Percentiles rank a stretch among this genome's conserved stretches.
Conservation (phyloP, 192 early-diverging fungal genomes). For the Helicostylum pulchrum region DNA sequence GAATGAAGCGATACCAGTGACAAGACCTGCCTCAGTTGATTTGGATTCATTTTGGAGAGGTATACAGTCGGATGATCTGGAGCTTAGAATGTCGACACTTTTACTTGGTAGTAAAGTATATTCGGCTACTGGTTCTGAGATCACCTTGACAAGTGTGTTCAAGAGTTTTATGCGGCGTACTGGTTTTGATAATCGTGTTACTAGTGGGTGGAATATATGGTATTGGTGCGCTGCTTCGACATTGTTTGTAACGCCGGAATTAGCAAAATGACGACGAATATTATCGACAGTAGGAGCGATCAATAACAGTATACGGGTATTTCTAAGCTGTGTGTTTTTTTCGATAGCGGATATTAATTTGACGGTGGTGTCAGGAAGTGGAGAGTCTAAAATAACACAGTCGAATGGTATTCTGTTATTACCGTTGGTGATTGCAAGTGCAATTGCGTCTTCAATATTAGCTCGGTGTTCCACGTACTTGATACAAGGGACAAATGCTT, state of each 20-base stretch:
- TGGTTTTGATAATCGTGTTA: conserved; percentile 22
- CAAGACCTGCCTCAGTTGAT: too few relatives aligned
- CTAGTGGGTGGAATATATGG: conserved; percentile 12
- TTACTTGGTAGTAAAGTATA: not conserved
- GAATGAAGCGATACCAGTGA: not conserved
- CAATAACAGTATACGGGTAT: not conserved
- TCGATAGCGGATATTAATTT: conserved; percentile 10
- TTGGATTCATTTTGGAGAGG: too few relatives aligned
- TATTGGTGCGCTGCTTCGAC: not conserved
- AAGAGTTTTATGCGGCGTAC: conserved; percentile 22
- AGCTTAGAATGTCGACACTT: too few relatives aligned
- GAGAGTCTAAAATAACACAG: conserved; percentile 17
- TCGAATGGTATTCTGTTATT: conserved; percentile 1
- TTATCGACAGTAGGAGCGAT: conserved; percentile 24
- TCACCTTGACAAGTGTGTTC: not conserved
- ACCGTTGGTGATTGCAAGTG: not conserved
- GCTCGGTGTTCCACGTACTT: not conserved
- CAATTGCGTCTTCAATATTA: conserved; percentile 5
- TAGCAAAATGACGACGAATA: conserved; percentile 13
- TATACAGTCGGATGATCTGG: too few relatives aligned
- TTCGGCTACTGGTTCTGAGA: not conserved
- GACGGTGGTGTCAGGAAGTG: conserved; percentile 1
- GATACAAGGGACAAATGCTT: not conserved
- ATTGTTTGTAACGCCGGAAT: too few relatives aligned
- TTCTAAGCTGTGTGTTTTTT: not conserved